Percentiles rank a stretch among this genome's conserved stretches.
phyloP scores from a whole-genome alignment of 345 rosid genomes.

The Brassica napus region DNA sequence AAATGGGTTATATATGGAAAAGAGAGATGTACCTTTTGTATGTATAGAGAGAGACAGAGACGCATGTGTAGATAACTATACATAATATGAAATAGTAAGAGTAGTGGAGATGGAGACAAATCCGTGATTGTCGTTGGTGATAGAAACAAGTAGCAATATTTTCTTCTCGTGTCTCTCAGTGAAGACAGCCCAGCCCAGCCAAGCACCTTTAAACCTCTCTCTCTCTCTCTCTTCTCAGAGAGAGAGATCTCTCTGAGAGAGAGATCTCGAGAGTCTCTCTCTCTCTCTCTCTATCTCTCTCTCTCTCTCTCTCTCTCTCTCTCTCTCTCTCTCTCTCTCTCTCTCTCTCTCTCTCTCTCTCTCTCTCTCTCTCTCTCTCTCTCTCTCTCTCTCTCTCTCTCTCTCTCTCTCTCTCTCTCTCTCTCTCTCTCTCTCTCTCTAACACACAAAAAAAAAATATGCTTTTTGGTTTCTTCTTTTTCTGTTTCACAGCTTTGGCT shows the following conservation, averaged over 20 bases:
- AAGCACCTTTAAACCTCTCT: constrained; percentile 39
- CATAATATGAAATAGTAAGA: constrained; percentile 30
- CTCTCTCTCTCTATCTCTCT: no score
- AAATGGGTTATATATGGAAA: constrained; percentile 9
- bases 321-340: constrained; percentile 15
- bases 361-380: constrained; percentile 10
- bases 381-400: constrained; percentile 9
- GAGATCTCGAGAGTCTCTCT: no score
- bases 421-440: constrained; percentile 30
- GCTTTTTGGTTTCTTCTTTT: constrained; percentile 36
- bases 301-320: constrained; percentile 35
- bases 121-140: constrained; percentile 83
- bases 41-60: constrained; percentile 32
- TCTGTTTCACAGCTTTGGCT: constrained; percentile 36
- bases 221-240: constrained; percentile 39
- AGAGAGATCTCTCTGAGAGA: no score
- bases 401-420: neutral
- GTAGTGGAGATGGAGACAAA: constrained; percentile 50
- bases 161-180: constrained; percentile 45
- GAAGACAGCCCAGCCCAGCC: constrained; percentile 48
- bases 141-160: constrained; percentile 43
- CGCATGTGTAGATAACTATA: constrained; percentile 37
- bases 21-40: constrained; percentile 21
- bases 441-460: neutral
- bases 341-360: constrained; percentile 5